Evolutionary conservation across 1,139 yeast genomes (phyloP).

Genomic region (Hanseniaspora uvarum): DNA sequence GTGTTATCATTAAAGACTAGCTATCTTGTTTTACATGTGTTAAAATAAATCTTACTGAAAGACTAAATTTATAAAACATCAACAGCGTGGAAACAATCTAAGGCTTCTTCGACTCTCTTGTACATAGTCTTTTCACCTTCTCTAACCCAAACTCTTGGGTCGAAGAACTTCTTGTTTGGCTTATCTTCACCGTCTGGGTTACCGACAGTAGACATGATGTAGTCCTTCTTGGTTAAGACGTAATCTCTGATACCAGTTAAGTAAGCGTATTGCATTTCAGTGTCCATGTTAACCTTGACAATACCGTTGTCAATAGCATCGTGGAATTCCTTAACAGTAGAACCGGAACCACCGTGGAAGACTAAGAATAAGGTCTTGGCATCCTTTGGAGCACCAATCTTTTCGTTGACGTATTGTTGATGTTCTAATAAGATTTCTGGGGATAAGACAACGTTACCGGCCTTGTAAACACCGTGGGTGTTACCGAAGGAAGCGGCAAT

Average conservation of each 20-base stretch:
- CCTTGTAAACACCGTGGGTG: constrained; percentile 99
- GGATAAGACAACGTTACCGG: constrained; percentile 90
- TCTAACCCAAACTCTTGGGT: constrained; percentile 99
- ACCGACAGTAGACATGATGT: constrained; percentile 79
- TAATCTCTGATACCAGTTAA: constrained; percentile 93
- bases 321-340: constrained; percentile 82
- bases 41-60: not conserved
- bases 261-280: constrained; percentile 98
- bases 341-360: constrained; percentile 99
- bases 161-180: constrained; percentile 98
- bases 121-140: constrained; percentile 99
- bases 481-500: constrained; percentile 99
- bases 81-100: constrained; percentile 76
- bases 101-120: constrained; percentile 71
- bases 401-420: constrained; percentile 70
- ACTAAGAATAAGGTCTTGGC: constrained; percentile 86
- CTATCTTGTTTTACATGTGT: constrained; percentile 1
- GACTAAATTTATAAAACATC: constrained; percentile 40
- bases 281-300: constrained; percentile 97
- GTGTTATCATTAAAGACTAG: constrained; percentile 6
- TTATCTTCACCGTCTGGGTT: constrained; percentile 99
- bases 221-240: constrained; percentile 90
- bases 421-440: constrained; percentile 94
- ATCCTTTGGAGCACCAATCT: constrained; percentile 46
- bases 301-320: constrained; percentile 89